Evolutionary conservation across 306 rosid genomes (phyloP), one percentile per base, ranked within the genome.

Genomic region (Rubus parviflorus): DNA sequence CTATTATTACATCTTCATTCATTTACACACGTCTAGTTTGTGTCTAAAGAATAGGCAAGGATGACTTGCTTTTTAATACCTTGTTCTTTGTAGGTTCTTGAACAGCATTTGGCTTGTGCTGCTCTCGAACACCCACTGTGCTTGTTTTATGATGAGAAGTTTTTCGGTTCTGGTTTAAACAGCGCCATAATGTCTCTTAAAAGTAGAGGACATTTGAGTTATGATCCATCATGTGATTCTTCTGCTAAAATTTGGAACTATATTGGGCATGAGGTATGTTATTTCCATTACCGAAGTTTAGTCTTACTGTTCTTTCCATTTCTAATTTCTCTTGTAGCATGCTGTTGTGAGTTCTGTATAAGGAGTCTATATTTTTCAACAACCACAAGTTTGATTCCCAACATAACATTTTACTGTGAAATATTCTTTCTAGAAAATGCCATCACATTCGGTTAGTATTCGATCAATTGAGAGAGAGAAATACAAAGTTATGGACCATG

Each of bases 61-160:
- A 35, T 81, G 63, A 25, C 65, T 61, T 72, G 77, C 78, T 84
- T 77, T 71, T 71, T 45, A 47, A 66, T 77, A 1, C 72, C 77
- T 71, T 43, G 42, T 78, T 72, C 75, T 54, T 83, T 81, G 79
- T 69, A 92, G 98, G 90, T 92, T 85, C 90, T 95, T 81, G 93
- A 82, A 80, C 96, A 92, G 74, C 98, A 95, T 83, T 86, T 95
- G 88, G 87, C 42, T 69, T 95, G 97, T 84, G 97, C 97, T 80
- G 98, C 97, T 79, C 81, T 75, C 13, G 97, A 92, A 77, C 87
- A 87, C 80, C 97, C 97, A 56, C 70, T 95, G 70, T 61, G 85
- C 86, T 84, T 83, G 87, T 77, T 66, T 61, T 82, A 92, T 79
- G 97, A 95, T 80, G 90, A 89, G 85, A 83, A 83, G 64, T 89